These are phyloP conservation scores for Beauveria sp. DNA, from an alignment of 2,329 filamentous ascomycete species.

Conservation along the genomic window DNA sequence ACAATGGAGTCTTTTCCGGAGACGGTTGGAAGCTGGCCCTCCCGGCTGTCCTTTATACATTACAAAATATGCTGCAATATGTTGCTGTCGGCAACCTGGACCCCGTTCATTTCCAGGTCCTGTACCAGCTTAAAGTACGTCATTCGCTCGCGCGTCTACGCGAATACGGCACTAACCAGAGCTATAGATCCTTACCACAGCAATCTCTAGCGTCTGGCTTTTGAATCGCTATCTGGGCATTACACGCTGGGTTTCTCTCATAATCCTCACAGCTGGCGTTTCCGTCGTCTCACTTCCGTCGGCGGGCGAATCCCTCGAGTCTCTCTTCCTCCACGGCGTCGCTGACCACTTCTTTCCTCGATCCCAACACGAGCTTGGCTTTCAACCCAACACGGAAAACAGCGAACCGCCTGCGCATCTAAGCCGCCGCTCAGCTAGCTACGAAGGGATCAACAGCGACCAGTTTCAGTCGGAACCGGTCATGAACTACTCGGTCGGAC, in stretches of 20 bases:
- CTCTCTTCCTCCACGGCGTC: constrained; percentile 56
- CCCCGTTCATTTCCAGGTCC: constrained; percentile 85
- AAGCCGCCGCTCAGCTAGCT: constrained; percentile 71
- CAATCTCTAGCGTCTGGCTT: constrained; percentile 75
- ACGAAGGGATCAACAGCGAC: constrained; percentile 73
- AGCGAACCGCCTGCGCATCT: constrained; percentile 23
- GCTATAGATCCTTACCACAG: constrained; percentile 69
- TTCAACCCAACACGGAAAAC: constrained; percentile 29
- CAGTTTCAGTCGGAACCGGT: constrained; percentile 37
- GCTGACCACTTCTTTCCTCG: constrained; percentile 66
- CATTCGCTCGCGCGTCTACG: not conserved
- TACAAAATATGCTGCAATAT: constrained; percentile 93
- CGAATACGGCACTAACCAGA: not conserved
- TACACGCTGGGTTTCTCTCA: constrained; percentile 72
- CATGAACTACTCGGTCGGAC: constrained; percentile 73
- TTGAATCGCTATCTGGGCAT: constrained; percentile 62
- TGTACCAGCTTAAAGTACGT: constrained; percentile 80
- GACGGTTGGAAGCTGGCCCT: constrained; percentile 95
- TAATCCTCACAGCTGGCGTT: constrained; percentile 75
- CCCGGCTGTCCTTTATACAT: constrained; percentile 78
- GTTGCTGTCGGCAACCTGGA: constrained; percentile 85
- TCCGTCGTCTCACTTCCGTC: constrained; percentile 76
- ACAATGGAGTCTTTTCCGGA: constrained; percentile 72
- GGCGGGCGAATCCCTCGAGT: constrained; percentile 43
- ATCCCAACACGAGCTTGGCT: constrained; percentile 68